Evolutionary conservation across 169 alveolate genomes (phyloP), one percentile per base, ranked within the genome.

Genomic region (Cryptosporidium bovis): DNA sequence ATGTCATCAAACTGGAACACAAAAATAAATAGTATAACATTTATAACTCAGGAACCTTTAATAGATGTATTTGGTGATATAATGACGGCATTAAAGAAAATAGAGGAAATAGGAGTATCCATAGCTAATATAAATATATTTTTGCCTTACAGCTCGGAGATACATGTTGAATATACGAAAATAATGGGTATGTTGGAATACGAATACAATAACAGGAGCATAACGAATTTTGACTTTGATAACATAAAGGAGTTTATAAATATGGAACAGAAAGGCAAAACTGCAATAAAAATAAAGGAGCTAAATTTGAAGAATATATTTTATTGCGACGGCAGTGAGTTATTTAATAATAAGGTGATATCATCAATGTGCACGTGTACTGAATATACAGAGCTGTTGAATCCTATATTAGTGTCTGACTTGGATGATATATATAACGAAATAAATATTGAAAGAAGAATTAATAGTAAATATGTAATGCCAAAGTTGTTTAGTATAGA

Each of bases 401-500:
- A 20, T 34, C 83, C 83, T 6, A 7, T 69, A 1, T 20, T 69
- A 10, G 83, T 50, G 10, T 65, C 31, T 3, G 58, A 69, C 12
- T 27, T 69, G 34, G 83, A 69, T 7, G 60, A 53, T 7, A 55
- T 69, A 3, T 69, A 69, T 20, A 15, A 29, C 0, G 16, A 12
- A 29, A 66, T 51, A 8, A 3, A 29, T 8, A 15, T n/a, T 36
- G 68, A 69, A 20, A 51, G 83, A 20, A 51, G n/a, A 7, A n/a
- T 7, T 33, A 15, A n/a, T 55, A 20, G 1, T 8, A 51, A 51
- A 15, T 69, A 20, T n/a, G 31, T 53, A 69, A 69, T 69, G 46
- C 83, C 83, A 8, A 53, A 15, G 29, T 20, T 69, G 31, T 69
- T 69, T 55, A 69, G 83, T 13, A 29, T 31, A n/a, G 83, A 69